Base-by-base conservation (phyloP, 2,329 filamentous ascomycete genomes). In the Colletotrichum eremochloae region DNA sequence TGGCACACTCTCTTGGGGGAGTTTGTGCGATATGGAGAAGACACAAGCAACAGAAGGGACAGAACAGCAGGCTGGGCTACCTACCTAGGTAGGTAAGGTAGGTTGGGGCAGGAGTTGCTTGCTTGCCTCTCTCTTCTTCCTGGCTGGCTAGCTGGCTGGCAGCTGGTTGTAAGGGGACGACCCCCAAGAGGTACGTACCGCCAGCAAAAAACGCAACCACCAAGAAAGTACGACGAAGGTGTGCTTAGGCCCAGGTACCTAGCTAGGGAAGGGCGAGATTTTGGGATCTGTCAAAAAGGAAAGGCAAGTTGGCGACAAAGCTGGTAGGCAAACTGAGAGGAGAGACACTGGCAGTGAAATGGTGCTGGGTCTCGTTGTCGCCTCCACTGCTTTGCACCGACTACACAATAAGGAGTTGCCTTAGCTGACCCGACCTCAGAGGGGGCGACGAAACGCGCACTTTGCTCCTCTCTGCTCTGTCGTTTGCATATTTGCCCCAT, bases 1-100 rank as follows among this genome's bases (percentile, higher is more conserved):
- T 64, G 71, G 67, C 44, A 36, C 61, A 60, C 46, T 24, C 56
- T 63, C 53, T 52, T 40, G 57, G 44, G 40, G 29, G 42, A 36
- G 62, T 67, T 67, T 65, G 57, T 71, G 68, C 60, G 63, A 67
- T 67, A 63, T 44, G 63, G 40, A 44, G 56, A 67, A 61, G 46
- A 61, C 56, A 55, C 60, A 70, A 61, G 50, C 63, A 68, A 63
- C 42, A 63, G 20, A 42, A 69, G 33, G 60, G n/a, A 24, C 60
- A 12, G 61, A 48, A 57, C 63, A 71, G 52, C 71, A 73, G 57
- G 20, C 55, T 15, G 29, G 46, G n/a, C 46, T 14, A 48, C 46
- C 46, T 48, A 24, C 46, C 46, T 48, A 24, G 3, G 8, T 48
- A 48, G 8, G 20, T n/a, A n/a, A 46, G 50, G 46, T 40, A 40